phyloP scores from a whole-genome alignment of 768 basidiomycete species.

The Polyporus arcularius region DNA sequence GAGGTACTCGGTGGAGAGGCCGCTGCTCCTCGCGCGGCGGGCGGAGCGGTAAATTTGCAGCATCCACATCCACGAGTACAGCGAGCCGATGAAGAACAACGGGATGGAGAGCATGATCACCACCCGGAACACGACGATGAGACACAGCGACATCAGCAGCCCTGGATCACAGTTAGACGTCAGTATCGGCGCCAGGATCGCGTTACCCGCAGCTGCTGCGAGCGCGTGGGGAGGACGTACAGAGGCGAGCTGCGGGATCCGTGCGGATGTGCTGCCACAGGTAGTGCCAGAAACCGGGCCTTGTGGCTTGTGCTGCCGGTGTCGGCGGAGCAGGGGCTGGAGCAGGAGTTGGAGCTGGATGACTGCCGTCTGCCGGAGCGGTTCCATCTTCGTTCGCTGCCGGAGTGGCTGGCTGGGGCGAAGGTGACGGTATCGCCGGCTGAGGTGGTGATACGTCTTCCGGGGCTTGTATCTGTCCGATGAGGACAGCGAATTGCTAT shows the following conservation, averaged over 20 bases:
- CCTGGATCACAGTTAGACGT: conserved; percentile 40
- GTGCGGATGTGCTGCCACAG: conserved; percentile 60
- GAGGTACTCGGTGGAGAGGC: conserved; percentile 68
- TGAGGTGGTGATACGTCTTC: conserved; percentile 50
- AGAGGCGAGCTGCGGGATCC: conserved; percentile 72
- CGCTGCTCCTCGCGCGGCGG: conserved; percentile 68
- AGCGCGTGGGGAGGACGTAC: conserved; percentile 42
- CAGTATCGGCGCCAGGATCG: neutral
- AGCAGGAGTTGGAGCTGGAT: conserved; percentile 12
- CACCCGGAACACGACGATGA: conserved; percentile 74
- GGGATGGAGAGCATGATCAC: conserved; percentile 68
- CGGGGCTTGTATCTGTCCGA: conserved; percentile 82
- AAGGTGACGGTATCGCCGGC: conserved; percentile 15
- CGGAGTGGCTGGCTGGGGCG: neutral
- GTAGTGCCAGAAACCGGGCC: conserved; percentile 45
- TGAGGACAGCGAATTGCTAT: conserved; percentile 82
- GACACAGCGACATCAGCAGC: conserved; percentile 64
- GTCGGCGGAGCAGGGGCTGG: conserved; percentile 17
- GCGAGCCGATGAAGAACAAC: conserved; percentile 60
- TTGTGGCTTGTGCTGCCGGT: neutral
- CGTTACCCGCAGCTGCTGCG: neutral
- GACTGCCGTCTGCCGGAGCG: conserved; percentile 5
- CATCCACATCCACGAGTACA: conserved; percentile 83
- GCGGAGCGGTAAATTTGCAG: conserved; percentile 83
- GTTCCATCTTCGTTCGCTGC: neutral